Percentiles rank a stretch among this genome's conserved stretches.
Conservation (phyloP, 2,329 filamentous ascomycete species). For the Myriangium duriaei region DNA sequence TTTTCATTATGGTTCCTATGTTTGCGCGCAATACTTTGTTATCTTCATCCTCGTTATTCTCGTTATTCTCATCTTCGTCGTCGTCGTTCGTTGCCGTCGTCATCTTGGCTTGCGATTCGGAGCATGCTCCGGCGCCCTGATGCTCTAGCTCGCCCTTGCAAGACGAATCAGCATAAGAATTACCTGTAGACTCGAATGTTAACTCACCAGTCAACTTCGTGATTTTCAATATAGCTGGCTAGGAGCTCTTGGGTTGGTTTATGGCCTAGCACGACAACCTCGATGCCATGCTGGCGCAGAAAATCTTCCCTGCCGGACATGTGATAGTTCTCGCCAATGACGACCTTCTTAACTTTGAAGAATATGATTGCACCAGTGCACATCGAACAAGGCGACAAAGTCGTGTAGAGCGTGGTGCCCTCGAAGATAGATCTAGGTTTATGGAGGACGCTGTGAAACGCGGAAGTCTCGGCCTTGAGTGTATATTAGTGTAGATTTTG, state of each 20-base stretch:
- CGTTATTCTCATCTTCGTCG: too few relatives aligned
- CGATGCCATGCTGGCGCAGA: conserved; percentile 4
- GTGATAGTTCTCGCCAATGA: conserved; percentile 7
- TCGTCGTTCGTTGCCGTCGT: too few relatives aligned
- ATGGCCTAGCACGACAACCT: conserved; percentile 5
- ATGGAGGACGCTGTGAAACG: conserved; percentile 3
- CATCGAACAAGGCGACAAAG: conserved; percentile 8
- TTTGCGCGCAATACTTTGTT: too few relatives aligned
- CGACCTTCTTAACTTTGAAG: conserved; percentile 6
- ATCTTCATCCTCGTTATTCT: too few relatives aligned
- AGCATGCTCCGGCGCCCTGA: too few relatives aligned
- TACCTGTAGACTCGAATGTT: too few relatives aligned
- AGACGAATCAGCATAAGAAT: too few relatives aligned
- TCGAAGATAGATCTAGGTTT: conserved; percentile 6
- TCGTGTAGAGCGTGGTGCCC: conserved; percentile 4
- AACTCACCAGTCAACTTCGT: too few relatives aligned
- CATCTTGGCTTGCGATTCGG: too few relatives aligned
- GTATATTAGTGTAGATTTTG: background rate
- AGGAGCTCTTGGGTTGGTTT: conserved; percentile 1
- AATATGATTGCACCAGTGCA: conserved; percentile 6
- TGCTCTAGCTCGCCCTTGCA: too few relatives aligned
- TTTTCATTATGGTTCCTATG: too few relatives aligned
- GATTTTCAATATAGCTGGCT: conserved; percentile 6
- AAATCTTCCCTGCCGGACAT: conserved; percentile 9
- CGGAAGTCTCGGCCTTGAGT: conserved; percentile 4